These are phyloP conservation scores for Bruguiera gymnorhiza DNA, from an alignment of 345 rosid genomes.

Conservation along the genomic window DNA sequence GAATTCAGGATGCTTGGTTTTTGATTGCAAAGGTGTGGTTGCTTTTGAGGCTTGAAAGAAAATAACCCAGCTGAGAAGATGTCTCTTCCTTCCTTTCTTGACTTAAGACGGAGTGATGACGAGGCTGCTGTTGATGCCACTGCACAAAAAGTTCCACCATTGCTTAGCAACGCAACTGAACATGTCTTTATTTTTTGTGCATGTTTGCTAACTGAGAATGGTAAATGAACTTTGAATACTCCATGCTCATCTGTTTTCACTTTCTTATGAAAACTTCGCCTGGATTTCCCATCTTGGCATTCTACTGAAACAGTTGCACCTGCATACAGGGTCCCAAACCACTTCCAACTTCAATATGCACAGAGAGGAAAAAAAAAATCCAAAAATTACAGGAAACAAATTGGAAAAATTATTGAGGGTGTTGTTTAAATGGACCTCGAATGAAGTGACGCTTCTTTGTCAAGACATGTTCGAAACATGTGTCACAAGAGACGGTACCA, in stretches of 20 bases:
- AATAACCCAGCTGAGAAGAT: slow-evolving; percentile 92
- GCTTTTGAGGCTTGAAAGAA: slow-evolving; percentile 72
- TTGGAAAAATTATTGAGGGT: neutral
- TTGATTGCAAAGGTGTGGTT: slow-evolving; percentile 56
- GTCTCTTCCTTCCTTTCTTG: slow-evolving; percentile 42
- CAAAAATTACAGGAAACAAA: neutral
- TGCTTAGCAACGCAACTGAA: slow-evolving; percentile 55
- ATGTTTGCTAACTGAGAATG: slow-evolving; percentile 62
- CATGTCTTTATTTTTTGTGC: slow-evolving; percentile 66
- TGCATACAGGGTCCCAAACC: slow-evolving; percentile 24
- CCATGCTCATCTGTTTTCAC: slow-evolving; percentile 72
- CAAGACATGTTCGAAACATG: slow-evolving; percentile 21
- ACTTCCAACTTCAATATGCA: neutral
- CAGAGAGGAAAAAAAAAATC: neutral
- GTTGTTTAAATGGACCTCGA: slow-evolving; percentile 44
- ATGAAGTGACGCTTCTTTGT: slow-evolving; percentile 63
- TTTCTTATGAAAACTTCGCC: slow-evolving; percentile 44
- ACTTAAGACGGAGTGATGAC: slow-evolving; percentile 53
- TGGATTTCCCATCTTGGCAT: slow-evolving; percentile 50
- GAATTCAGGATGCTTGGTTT: slow-evolving; percentile 37
- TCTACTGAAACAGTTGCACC: slow-evolving; percentile 80
- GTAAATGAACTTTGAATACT: slow-evolving; percentile 58
- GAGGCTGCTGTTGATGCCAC: slow-evolving; percentile 70
- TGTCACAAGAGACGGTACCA: too few relatives aligned
- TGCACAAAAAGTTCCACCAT: slow-evolving; percentile 71